Base-by-base conservation (phyloP, 768 basidiomycete species). In the Kockovaella imperatae region DNA sequence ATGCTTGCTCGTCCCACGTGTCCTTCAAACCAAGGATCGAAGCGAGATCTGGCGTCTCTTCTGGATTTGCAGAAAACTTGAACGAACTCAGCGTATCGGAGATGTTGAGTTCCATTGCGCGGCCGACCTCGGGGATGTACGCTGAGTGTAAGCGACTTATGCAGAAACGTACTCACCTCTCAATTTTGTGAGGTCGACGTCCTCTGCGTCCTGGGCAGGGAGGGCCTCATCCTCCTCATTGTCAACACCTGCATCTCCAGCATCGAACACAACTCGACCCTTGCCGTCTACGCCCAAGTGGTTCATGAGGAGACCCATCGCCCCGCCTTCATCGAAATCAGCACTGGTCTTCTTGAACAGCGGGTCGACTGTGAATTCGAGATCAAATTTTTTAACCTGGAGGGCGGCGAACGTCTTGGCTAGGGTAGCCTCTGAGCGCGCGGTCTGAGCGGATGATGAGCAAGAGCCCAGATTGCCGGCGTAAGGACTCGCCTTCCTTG, bases 271-370 rank as follows among this genome's bases (percentile, higher is more conserved):
- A 42, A 99, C 85, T 50, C 89, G 77, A 68, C 96, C 76, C 32
- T 80, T 81, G 3, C 86, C 84, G 50, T 91, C 87, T 15, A 78
- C 79, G 2, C 85, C 86, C 1, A 99, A 76, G 64, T 99, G 95
- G 65, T 99, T 97, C 91, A 97, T 93, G 26, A 99, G 74, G 39
- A 99, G 73, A 10, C 95, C 95, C 51, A 87, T 83, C 0, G 95
- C 95, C 40, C 95, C 93, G 34, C 91, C 95, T 70, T 99, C 95
- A 68, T 99, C 95, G 62, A 99, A 97, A 66, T 99, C 95, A 20
- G 87, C 93, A 61, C 84, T 87, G 2, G 95, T 97, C 76, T 99
- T 99, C 74, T 80, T 86, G 75, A 99, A 99, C 28, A 99, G 76
- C 1, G 95, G 95, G 66, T 99, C 95, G 24, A 99, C 88, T 36